These are phyloP conservation scores for Diplosphaera chodatii DNA, from an alignment of 139 green algal species.

Conservation along the genomic window DNA sequence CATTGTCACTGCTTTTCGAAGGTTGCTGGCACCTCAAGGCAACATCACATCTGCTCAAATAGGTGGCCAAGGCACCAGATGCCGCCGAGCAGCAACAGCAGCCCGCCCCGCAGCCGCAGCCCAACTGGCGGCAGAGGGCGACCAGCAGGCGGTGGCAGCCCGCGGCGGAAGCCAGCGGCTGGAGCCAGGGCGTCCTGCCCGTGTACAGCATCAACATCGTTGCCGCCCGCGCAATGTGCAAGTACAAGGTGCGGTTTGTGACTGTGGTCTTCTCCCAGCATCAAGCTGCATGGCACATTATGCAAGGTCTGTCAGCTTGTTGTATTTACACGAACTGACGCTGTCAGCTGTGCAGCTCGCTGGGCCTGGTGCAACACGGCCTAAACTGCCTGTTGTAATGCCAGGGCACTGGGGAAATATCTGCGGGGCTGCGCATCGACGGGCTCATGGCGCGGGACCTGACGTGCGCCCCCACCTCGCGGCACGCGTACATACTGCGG, in stretches of 20 bases:
- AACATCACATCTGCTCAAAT: too few species aligned
- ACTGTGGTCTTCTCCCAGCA: too few species aligned
- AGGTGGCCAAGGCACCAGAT: constrained; percentile 33
- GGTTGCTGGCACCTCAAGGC: too few species aligned
- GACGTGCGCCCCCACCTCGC: constrained; percentile 28
- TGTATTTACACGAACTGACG: too few species aligned
- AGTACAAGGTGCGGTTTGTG: constrained; percentile 22
- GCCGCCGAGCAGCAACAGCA: constrained; percentile 18
- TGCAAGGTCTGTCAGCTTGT: too few species aligned
- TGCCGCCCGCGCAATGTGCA: constrained; percentile 8
- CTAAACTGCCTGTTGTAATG: too few species aligned
- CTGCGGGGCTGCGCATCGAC: constrained; percentile 19
- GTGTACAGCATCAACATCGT: constrained; percentile 39
- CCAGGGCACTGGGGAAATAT: constrained; percentile 20
- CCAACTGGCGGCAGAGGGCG: too few species aligned
- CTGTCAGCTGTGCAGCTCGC: too few species aligned
- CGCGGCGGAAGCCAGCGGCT: constrained; percentile 24
- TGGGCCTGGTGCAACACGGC: too few species aligned
- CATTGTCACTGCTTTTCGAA: too few species aligned
- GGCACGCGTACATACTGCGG: constrained; percentile 39
- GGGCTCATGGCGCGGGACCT: constrained; percentile 44
- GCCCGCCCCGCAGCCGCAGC: too few species aligned
- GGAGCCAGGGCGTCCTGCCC: constrained; percentile 34
- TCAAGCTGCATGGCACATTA: too few species aligned
- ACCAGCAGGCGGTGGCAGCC: constrained; percentile 33